Evolutionary conservation across 176 grass and related monocot genomes (phyloP), one percentile per base, ranked within the genome.

Genomic region (Stipa capillata): DNA sequence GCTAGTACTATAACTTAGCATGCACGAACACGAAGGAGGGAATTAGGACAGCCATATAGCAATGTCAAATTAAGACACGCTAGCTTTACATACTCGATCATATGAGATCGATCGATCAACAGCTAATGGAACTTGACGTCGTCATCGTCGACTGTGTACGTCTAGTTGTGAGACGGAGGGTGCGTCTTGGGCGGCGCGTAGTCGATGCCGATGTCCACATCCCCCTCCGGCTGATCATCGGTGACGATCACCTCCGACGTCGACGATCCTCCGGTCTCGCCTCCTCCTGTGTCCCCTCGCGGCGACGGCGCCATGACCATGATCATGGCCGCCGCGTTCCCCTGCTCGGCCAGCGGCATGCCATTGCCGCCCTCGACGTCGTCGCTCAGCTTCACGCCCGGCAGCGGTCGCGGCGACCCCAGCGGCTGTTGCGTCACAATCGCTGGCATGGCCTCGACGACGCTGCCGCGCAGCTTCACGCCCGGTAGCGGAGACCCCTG

Each of bases 161-260:
- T 37, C 59, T 78, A 88, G 49, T 88, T 83, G 81, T 88, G 74
- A 3, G 86, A 88, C 12, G 86, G 86, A 83, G 86, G 86, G 39
- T 88, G 86, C 67, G 74, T 83, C 74, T 47, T 49, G 47, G 86
- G 80, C 32, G 40, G 48, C 37, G 9, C 67, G 74, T 88, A 83
- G 80, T 88, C 80, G 31, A 14, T 5, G 5, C 21, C 54, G 15
- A 78, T 37, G 64, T 53, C 25, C 25, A 28, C 10, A n/a, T 18
- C 32, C 1, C 34, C 52, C 17, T 33, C 78, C 27, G 67, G 79
- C 14, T 64, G 79, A n/a, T 17, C 71, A 34, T 64, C 75, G 17
- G 13, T 67, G 25, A 37, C 20, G 55, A 21, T 69, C 66, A n/a
- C 62, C 17, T 42, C 65, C n/a, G n/a, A n/a, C n/a, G n/a, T n/a